phyloP scores from a whole-genome alignment of 2,329 filamentous ascomycete genomes.

The Ophiosphaerella herpotricha region DNA sequence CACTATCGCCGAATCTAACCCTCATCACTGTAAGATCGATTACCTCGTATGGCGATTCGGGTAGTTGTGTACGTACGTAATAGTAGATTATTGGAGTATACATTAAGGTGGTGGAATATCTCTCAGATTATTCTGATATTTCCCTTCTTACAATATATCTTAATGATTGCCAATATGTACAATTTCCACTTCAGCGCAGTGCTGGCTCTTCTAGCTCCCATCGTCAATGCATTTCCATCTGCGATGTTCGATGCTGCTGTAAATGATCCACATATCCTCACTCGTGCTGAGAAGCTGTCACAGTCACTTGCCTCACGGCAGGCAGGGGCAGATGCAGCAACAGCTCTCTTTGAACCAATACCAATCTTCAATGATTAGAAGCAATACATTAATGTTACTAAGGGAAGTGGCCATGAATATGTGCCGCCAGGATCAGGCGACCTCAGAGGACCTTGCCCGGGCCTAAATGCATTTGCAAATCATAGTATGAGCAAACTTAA shows the following conservation, averaged over 20 bases:
- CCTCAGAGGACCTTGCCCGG: conserved; percentile 30
- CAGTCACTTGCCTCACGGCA: conserved; percentile 18
- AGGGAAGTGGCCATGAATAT: conserved; percentile 28
- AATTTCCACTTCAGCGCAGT: background rate
- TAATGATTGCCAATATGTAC: no score
- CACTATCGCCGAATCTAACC: no score
- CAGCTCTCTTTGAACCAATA: conserved; percentile 24
- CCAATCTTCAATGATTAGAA: conserved; percentile 24
- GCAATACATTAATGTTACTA: conserved; percentile 23
- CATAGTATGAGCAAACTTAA: conserved; percentile 14
- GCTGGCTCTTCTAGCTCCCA: conserved; percentile 11
- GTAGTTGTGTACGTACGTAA: no score
- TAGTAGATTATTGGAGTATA: no score
- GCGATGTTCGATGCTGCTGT: conserved; percentile 28
- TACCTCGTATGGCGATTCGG: no score
- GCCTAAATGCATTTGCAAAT: conserved; percentile 32
- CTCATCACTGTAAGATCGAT: no score
- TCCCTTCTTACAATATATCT: no score
- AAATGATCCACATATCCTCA: conserved; percentile 17
- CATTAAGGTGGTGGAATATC: no score
- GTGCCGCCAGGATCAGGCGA: conserved; percentile 28
- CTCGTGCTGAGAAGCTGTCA: conserved; percentile 20
- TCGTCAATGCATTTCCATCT: conserved; percentile 25
- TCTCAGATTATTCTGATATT: no score
- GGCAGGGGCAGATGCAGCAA: conserved; percentile 23